These are phyloP conservation scores for Phellinidium pouzarii DNA, from an alignment of 1,284 basidiomycete genomes.

Conservation along the genomic window DNA sequence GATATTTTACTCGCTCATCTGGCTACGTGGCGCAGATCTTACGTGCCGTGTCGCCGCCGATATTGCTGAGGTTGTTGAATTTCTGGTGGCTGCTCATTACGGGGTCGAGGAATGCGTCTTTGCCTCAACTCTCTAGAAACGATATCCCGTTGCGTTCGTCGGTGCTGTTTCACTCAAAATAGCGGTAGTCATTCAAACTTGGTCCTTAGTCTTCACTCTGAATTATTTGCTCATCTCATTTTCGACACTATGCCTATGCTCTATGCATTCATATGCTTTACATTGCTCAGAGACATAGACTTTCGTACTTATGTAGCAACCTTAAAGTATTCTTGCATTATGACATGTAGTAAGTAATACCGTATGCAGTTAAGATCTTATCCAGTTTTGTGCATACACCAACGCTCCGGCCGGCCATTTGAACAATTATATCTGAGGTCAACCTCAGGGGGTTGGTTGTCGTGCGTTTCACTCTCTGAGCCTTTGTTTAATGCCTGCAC, in stretches of 20 bases:
- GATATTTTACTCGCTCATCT: constrained; percentile 4
- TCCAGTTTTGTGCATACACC: background rate
- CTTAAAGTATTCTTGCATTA: background rate
- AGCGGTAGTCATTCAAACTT: no score
- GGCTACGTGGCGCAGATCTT: constrained; percentile 9
- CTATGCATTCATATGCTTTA: constrained; percentile 4
- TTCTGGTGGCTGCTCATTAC: constrained; percentile 11
- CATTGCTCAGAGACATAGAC: background rate
- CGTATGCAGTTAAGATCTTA: constrained; percentile 3
- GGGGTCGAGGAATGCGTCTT: background rate
- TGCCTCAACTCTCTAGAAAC: background rate
- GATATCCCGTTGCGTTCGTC: background rate
- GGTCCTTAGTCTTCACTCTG: no score
- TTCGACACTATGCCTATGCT: background rate
- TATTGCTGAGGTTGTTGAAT: constrained; percentile 14
- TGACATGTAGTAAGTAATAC: background rate
- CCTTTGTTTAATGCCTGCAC: no score
- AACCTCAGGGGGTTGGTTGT: no score
- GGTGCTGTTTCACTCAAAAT: constrained; percentile 3
- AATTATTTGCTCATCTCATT: background rate
- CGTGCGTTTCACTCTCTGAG: no score
- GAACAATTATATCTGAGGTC: no score
- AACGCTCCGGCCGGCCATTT: no score
- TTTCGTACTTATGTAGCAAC: background rate
- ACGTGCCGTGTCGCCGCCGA: constrained; percentile 17